Conservation (phyloP, 495 filamentous ascomycete genomes). For the Neurospora sp. region DNA sequence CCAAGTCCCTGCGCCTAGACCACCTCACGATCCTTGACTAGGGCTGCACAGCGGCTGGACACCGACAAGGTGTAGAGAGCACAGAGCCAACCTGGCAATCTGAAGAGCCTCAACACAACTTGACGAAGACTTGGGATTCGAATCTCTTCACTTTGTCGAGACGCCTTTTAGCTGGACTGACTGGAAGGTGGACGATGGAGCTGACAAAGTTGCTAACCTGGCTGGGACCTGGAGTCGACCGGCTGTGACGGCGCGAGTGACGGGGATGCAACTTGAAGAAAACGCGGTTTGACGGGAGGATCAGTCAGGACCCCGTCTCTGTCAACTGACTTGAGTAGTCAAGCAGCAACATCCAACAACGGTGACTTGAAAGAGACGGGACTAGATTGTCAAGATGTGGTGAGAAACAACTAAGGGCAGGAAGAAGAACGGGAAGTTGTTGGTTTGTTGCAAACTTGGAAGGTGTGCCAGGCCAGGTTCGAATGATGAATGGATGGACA, state of each 20-base stretch:
- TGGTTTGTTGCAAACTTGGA: background rate
- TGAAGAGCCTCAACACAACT: background rate
- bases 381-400: background rate
- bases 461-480: background rate
- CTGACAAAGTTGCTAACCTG: background rate
- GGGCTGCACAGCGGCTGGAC: background rate
- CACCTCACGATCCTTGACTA: background rate
- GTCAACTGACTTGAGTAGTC: background rate
- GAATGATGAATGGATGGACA: background rate
- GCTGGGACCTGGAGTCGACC: background rate
- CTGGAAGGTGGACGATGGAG: background rate
- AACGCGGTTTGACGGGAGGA: background rate
- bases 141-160: background rate
- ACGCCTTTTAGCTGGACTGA: background rate
- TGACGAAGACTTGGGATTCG: background rate
- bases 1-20: background rate
- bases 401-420: too few relatives aligned
- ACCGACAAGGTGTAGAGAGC: background rate
- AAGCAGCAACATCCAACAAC: background rate
- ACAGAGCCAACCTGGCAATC: background rate
- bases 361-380: background rate
- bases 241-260: background rate
- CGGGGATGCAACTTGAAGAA: background rate
- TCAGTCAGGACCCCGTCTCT: background rate
- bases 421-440: background rate